These are phyloP conservation scores for Apiospora pterosperma DNA, from an alignment of 2,329 filamentous ascomycete genomes.

Conservation along the genomic window DNA sequence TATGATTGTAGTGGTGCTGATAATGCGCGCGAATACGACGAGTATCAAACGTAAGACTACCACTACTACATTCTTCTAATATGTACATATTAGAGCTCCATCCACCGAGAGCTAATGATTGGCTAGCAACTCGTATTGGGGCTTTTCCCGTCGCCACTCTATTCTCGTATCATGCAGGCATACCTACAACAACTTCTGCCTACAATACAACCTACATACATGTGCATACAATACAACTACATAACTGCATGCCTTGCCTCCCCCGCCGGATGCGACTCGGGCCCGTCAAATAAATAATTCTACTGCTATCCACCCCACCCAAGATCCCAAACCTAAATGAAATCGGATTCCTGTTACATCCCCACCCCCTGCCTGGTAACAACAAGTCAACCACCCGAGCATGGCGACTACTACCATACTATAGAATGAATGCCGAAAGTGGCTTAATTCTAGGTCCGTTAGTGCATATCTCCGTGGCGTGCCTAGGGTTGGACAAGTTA, in stretches of 20 bases:
- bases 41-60: not conserved
- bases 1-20: not conserved
- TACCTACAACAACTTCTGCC: too few species aligned
- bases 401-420: not conserved
- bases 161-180: not conserved
- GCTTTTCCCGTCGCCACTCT: not conserved
- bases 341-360: not conserved
- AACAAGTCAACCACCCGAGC: not conserved
- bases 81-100: not conserved
- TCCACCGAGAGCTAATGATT: not conserved
- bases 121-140: not conserved
- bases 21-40: not conserved
- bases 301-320: not conserved
- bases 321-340: not conserved
- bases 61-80: too few species aligned
- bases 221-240: too few species aligned
- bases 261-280: not conserved
- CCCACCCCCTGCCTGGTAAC: not conserved
- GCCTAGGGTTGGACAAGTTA: not conserved
- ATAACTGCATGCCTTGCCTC: too few species aligned
- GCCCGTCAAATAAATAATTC: not conserved
- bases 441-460: not conserved
- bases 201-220: too few species aligned
- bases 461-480: not conserved
- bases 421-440: not conserved